Conservation (phyloP, 148 eudicot genomes). For the Diospyros kaki region DNA sequence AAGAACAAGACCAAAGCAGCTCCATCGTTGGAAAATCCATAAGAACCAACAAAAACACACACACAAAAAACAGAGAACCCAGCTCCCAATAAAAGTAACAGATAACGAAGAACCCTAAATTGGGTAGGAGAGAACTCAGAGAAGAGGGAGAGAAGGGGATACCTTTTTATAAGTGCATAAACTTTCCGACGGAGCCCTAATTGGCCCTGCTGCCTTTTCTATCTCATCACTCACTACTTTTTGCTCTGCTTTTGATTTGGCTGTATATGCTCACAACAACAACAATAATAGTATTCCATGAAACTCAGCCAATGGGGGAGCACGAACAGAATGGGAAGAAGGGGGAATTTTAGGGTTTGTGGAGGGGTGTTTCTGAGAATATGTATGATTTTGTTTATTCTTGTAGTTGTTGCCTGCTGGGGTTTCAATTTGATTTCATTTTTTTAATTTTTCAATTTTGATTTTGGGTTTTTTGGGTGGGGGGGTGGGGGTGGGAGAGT, state of each 20-base stretch:
- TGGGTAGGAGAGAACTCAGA: conserved; percentile 4
- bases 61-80: background rate
- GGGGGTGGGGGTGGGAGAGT: background rate
- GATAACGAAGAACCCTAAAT: background rate
- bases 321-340: conserved; percentile 20
- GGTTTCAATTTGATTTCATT: background rate
- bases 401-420: too few species aligned
- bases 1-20: too few species aligned
- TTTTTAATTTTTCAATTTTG: background rate
- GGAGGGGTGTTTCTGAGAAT: background rate
- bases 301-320: conserved; percentile 31
- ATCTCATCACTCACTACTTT: conserved; percentile 17
- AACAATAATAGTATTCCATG: too few species aligned
- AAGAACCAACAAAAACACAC: background rate
- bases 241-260: conserved; percentile 6
- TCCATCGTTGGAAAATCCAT: conserved; percentile 1
- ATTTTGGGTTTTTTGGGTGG: background rate
- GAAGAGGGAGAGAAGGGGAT: conserved; percentile 10
- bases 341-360: conserved; percentile 10
- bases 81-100: background rate
- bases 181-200: conserved; percentile 24
- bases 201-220: conserved; percentile 19
- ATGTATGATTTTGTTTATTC: background rate
- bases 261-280: background rate
- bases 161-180: conserved; percentile 36